Evolutionary conservation across 176 grass and related monocot genomes (phyloP).

Genomic region (Metroxylon sagu): DNA sequence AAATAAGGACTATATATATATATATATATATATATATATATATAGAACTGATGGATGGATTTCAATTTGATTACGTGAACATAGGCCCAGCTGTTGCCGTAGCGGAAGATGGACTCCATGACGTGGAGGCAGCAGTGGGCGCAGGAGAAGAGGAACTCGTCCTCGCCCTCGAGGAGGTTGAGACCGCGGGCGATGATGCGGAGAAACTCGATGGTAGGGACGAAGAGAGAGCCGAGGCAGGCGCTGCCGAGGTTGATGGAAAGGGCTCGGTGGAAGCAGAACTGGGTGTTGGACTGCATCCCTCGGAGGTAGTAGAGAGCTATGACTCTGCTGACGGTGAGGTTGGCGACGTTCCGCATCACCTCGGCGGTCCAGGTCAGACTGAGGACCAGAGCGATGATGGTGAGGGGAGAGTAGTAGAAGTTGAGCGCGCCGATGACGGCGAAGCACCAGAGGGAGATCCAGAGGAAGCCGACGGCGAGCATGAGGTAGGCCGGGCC

Average conservation of each 20-base stretch:
- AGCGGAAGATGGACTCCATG: conserved; percentile 83
- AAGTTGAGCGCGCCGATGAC: conserved; percentile 84
- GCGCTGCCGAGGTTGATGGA: conserved; percentile 87
- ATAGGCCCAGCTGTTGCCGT: conserved; percentile 97
- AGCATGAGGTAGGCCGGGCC: conserved; percentile 91
- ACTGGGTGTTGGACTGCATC: conserved; percentile 82
- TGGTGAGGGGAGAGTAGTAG: conserved; percentile 62
- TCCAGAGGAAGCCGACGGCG: conserved; percentile 66
- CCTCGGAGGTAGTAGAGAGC: conserved; percentile 97
- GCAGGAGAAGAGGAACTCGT: conserved; percentile 99
- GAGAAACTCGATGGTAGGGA: conserved; percentile 80
- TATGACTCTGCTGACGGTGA: conserved; percentile 85
- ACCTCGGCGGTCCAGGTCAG: conserved; percentile 89
- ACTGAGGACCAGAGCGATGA: conserved; percentile 65
- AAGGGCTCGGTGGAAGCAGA: conserved; percentile 95
- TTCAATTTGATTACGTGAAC: conserved; percentile 48
- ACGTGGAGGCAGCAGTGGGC: conserved; percentile 91
- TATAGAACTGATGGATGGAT: too few species aligned
- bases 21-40: too few species aligned
- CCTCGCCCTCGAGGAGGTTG: conserved; percentile 92
- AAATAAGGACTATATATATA: too few species aligned
- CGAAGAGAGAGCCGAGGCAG: conserved; percentile 84
- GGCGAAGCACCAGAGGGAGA: conserved; percentile 72
- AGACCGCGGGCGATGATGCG: conserved; percentile 83
- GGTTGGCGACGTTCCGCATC: conserved; percentile 93